Percentiles rank a stretch among this genome's conserved stretches.
phyloP scores from a whole-genome alignment of 2,329 filamentous ascomycete species.

The Pseudocercospora fuligena region DNA sequence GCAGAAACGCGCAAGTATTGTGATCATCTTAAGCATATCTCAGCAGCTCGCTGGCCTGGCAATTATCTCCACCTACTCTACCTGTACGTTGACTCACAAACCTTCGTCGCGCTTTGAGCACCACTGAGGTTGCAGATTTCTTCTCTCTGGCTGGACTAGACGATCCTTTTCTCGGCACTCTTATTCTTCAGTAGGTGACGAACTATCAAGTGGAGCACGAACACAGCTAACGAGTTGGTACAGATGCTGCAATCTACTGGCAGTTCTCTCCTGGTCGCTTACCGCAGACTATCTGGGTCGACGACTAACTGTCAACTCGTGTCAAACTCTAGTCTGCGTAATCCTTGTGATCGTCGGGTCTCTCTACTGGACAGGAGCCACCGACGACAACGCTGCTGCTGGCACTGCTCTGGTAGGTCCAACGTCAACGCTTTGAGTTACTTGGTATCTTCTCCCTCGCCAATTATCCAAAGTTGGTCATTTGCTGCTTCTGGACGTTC shows the following conservation, averaged over 20 bases:
- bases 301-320: conserved; percentile 9
- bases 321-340: conserved; percentile 10
- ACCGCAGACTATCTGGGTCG: conserved; percentile 11
- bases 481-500: conserved; percentile 17
- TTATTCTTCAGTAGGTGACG: conserved; percentile 12
- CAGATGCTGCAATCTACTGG: conserved; percentile 14
- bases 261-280: conserved; percentile 7
- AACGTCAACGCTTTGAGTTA: neutral
- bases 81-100: neutral
- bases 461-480: conserved; percentile 9
- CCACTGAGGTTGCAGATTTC: conserved; percentile 9
- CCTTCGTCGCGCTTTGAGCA: neutral
- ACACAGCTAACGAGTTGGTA: neutral
- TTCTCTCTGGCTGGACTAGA: conserved; percentile 13
- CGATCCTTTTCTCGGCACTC: conserved; percentile 11
- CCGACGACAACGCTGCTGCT: neutral
- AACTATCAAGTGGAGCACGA: neutral
- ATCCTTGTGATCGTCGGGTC: conserved; percentile 11
- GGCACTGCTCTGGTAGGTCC: conserved; percentile 2
- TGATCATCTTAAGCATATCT: conserved; percentile 1
- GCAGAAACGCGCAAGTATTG: conserved; percentile 12
- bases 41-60: conserved; percentile 10
- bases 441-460: neutral
- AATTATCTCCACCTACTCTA: conserved; percentile 16
- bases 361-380: conserved; percentile 12